Evolutionary conservation across 2,329 filamentous ascomycete species (phyloP).

Genomic region (Sporothrix euskadiensis): DNA sequence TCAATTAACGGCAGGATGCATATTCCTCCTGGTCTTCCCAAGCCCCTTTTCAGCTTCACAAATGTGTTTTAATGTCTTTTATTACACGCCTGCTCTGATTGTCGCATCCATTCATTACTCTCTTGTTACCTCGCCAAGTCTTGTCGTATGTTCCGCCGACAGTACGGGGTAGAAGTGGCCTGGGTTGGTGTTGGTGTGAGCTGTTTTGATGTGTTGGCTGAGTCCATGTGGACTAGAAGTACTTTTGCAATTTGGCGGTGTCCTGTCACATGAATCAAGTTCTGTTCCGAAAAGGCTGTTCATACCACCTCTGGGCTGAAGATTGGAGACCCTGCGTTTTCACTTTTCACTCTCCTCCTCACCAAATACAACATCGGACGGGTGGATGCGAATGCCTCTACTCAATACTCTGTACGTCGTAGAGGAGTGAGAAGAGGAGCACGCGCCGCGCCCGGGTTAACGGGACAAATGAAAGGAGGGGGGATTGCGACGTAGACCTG

Average conservation of each 20-base stretch:
- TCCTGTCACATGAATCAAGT: not conserved
- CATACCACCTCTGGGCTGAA: not conserved
- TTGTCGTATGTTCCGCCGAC: no score
- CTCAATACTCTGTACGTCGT: no score
- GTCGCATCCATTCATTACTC: no score
- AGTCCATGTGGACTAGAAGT: not conserved
- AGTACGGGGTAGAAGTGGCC: not conserved
- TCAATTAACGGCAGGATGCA: no score
- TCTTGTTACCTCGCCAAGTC: no score
- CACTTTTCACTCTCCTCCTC: not conserved
- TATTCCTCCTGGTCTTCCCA: no score
- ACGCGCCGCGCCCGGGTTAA: conserved; percentile 14
- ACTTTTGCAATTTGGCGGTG: no score
- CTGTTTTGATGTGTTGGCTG: not conserved
- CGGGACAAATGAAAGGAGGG: not conserved
- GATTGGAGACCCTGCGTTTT: not conserved
- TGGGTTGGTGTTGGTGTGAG: not conserved
- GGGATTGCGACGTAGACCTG: not conserved
- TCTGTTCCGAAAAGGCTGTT: not conserved
- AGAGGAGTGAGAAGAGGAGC: not conserved
- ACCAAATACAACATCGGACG: not conserved
- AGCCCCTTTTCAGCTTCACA: no score
- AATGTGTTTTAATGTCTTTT: no score
- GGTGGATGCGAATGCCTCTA: not conserved
- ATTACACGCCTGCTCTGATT: no score